Evolutionary conservation across 306 rosid species (phyloP).

Genomic region (Gynostemma pentaphyllum): DNA sequence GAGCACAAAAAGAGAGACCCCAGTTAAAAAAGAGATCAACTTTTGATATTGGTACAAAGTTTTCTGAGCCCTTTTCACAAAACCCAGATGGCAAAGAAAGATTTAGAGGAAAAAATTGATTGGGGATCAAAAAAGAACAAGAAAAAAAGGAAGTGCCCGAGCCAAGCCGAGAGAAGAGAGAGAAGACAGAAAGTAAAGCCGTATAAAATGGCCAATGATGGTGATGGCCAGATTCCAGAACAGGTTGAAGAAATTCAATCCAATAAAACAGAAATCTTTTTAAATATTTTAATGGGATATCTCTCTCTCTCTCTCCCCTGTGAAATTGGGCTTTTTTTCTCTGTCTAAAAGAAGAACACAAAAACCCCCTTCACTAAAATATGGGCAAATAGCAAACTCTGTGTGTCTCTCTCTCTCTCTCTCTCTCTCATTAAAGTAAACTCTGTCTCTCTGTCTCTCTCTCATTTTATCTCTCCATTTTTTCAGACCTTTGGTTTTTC

Average conservation of each 20-base stretch:
- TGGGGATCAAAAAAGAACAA: background rate
- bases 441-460: constrained; percentile 23
- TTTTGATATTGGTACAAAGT: constrained; percentile 17
- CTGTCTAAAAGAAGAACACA: too few relatives aligned
- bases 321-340: background rate
- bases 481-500: constrained; percentile 12
- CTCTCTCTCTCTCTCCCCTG: constrained; percentile 1
- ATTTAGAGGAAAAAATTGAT: constrained; percentile 3
- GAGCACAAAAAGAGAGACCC: constrained; percentile 20
- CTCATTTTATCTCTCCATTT: background rate
- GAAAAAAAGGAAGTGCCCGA: background rate
- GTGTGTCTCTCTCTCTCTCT: background rate
- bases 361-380: background rate
- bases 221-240: constrained; percentile 27
- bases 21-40: constrained; percentile 15
- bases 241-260: constrained; percentile 34
- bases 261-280: constrained; percentile 33
- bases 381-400: background rate
- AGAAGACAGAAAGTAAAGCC: constrained; percentile 28
- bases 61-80: constrained; percentile 12
- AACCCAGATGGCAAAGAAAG: constrained; percentile 18
- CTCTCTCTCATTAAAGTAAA: background rate
- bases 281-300: constrained; percentile 20
- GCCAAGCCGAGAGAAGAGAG: constrained; percentile 11
- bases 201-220: constrained; percentile 41